These are phyloP conservation scores for Verbascum thapsus DNA, from an alignment of 257 asterid genomes.

Conservation along the genomic window DNA sequence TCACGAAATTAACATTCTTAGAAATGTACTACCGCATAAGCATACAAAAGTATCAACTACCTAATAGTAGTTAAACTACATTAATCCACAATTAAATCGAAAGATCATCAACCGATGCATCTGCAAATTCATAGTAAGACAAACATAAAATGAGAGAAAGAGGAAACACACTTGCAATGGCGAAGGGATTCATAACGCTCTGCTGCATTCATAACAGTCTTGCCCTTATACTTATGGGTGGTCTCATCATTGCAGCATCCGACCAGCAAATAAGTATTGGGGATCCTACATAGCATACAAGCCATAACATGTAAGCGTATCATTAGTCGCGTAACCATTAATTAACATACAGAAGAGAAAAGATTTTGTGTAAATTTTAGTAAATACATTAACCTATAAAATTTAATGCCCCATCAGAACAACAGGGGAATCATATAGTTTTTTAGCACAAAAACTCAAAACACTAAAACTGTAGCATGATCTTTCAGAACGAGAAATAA, in stretches of 20 bases:
- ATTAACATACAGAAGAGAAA: not conserved
- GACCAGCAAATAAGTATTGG: constrained; percentile 56
- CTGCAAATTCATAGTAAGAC: not conserved
- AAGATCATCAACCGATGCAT: not conserved
- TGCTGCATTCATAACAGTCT: constrained; percentile 57
- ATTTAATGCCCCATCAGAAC: not conserved
- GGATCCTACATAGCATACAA: constrained; percentile 42
- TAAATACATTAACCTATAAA: not conserved
- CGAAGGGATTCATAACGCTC: constrained; percentile 72
- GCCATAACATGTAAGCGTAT: not conserved
- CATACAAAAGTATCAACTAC: not conserved
- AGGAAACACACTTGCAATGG: constrained; percentile 52
- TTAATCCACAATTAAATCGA: not conserved
- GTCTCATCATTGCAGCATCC: constrained; percentile 68
- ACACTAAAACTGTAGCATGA: not conserved
- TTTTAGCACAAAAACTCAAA: not conserved
- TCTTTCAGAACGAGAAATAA: constrained; percentile 3
- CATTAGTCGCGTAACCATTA: not conserved
- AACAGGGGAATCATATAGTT: not conserved
- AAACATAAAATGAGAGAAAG: not conserved
- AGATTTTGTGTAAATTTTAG: not conserved
- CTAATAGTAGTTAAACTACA: not conserved
- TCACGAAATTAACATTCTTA: constrained; percentile 7
- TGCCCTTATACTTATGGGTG: constrained; percentile 65
- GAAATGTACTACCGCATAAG: not conserved